These are phyloP conservation scores for Thraustotheca clavata DNA, from an alignment of 352 stramenopile genomes.

Conservation along the genomic window DNA sequence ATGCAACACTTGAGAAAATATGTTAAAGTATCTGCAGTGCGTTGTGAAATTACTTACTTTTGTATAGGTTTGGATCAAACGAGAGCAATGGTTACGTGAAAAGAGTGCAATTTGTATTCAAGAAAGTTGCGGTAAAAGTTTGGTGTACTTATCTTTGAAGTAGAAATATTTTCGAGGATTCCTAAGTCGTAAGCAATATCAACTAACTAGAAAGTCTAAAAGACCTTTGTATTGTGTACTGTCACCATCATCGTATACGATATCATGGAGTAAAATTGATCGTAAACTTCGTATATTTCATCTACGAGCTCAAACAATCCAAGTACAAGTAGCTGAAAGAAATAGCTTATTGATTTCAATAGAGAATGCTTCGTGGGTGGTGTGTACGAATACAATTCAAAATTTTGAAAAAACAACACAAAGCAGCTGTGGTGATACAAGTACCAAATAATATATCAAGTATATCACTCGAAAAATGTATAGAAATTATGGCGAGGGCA, in stretches of 20 bases:
- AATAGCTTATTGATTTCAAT: background rate
- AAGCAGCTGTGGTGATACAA: constrained; percentile 23
- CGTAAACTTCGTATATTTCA: constrained; percentile 15
- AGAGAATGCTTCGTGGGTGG: constrained; percentile 27
- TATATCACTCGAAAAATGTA: background rate
- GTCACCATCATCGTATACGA: background rate
- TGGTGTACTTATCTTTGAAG: background rate
- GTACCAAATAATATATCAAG: no score
- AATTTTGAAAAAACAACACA: constrained; percentile 18
- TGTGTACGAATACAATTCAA: constrained; percentile 18
- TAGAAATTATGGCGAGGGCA: background rate
- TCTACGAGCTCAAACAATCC: background rate
- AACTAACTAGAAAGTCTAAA: background rate
- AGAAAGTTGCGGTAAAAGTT: constrained; percentile 16
- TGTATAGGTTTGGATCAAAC: constrained; percentile 61
- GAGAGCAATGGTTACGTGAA: constrained; percentile 48
- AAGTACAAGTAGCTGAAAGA: background rate
- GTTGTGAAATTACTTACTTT: no score
- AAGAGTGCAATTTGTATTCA: constrained; percentile 42
- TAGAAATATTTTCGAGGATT: constrained; percentile 10
- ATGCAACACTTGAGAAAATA: constrained; percentile 55
- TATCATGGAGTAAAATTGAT: background rate
- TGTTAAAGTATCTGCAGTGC: constrained; percentile 56
- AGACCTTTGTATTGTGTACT: background rate
- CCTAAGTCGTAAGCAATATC: background rate